Conservation (phyloP, 2,329 filamentous ascomycete species). For the Lasiodiplodia sp. region DNA sequence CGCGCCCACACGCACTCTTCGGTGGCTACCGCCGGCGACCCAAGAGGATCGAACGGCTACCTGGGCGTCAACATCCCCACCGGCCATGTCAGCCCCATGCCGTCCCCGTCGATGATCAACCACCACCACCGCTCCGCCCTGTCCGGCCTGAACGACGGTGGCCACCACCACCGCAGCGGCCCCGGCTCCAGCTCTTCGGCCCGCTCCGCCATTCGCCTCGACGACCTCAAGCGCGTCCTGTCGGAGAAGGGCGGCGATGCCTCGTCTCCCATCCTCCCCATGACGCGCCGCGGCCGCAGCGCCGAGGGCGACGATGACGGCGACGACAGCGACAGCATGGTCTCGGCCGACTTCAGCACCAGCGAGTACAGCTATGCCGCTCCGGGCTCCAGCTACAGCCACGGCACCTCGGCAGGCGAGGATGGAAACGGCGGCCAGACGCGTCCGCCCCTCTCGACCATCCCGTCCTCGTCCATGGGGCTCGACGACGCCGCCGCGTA, state of each 20-base stretch:
- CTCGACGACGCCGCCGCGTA: background rate
- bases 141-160: conserved; percentile 21
- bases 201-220: conserved; percentile 50
- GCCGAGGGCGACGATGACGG: conserved; percentile 56
- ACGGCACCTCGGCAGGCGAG: background rate
- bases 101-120: conserved; percentile 8
- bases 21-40: conserved; percentile 30
- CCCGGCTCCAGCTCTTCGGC: conserved; percentile 44
- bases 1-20: conserved; percentile 19
- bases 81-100: conserved; percentile 28
- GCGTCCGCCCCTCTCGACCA: conserved; percentile 17
- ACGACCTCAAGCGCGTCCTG: conserved; percentile 56
- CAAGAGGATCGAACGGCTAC: conserved; percentile 38
- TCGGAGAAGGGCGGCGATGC: conserved; percentile 50
- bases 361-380: conserved; percentile 67
- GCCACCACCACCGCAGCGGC: background rate
- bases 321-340: conserved; percentile 67
- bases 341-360: conserved; percentile 72
- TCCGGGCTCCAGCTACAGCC: conserved; percentile 18
- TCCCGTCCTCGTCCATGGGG: conserved; percentile 5
- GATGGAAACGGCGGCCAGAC: background rate
- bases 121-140: conserved; percentile 25
- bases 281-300: conserved; percentile 53
- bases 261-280: conserved; percentile 37
- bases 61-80: conserved; percentile 61